These are phyloP conservation scores for Ceriops zippeliana DNA, from an alignment of 345 rosid species.

Conservation along the genomic window DNA sequence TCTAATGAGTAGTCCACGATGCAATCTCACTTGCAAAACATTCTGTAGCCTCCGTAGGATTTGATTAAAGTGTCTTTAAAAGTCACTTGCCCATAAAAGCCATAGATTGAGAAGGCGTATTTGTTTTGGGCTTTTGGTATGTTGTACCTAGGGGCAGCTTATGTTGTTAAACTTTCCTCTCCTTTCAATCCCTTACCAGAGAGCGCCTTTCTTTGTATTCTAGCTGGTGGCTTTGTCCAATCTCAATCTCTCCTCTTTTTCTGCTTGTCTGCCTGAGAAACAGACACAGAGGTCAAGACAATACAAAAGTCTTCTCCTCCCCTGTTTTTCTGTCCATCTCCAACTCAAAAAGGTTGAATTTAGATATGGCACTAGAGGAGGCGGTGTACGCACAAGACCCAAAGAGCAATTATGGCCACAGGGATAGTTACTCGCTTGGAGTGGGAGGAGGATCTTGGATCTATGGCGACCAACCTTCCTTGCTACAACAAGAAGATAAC, in stretches of 20 bases:
- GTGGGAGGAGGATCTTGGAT: constrained; percentile 22
- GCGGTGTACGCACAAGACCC: constrained; percentile 59
- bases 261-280: constrained; percentile 21
- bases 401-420: constrained; percentile 31
- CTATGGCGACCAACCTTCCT: constrained; percentile 22
- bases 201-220: constrained; percentile 5
- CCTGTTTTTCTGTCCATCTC: background rate
- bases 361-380: constrained; percentile 60
- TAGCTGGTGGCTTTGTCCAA: constrained; percentile 7
- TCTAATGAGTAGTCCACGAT: constrained; percentile 15
- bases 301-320: background rate
- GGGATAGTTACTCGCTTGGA: constrained; percentile 28
- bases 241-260: background rate
- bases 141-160: constrained; percentile 7
- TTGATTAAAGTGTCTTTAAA: constrained; percentile 26
- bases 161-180: background rate
- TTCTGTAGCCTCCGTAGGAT: constrained; percentile 27
- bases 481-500: constrained; percentile 36
- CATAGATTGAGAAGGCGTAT: constrained; percentile 24
- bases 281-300: background rate
- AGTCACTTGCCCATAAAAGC: constrained; percentile 14
- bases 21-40: constrained; percentile 50
- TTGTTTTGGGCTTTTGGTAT: constrained; percentile 35
- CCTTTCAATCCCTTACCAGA: background rate
- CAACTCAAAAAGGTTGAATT: background rate